phyloP scores from a whole-genome alignment of 2,329 filamentous ascomycete genomes.

The Aureobasidium uvarum region DNA sequence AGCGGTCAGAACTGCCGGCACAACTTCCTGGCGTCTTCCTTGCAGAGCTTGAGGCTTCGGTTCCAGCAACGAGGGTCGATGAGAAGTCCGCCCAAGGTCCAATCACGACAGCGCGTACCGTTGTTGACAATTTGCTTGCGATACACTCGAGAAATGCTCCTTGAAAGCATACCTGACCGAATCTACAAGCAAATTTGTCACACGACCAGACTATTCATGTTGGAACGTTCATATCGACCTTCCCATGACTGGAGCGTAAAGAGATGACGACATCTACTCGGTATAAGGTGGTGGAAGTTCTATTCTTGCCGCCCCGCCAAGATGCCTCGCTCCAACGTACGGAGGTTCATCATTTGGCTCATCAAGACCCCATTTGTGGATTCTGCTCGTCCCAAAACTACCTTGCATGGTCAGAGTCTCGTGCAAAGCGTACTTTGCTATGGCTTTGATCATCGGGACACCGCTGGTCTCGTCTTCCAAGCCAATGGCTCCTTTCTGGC shows the following conservation, averaged over 20 bases:
- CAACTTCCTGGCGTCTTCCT: background rate
- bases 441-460: background rate
- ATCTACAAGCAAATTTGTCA: background rate
- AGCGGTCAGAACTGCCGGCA: background rate
- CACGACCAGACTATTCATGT: background rate
- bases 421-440: background rate
- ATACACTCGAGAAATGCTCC: background rate
- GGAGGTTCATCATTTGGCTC: background rate
- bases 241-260: too few relatives aligned
- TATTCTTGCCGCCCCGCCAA: background rate
- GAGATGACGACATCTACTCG: background rate
- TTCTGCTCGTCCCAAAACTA: background rate
- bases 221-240: too few relatives aligned
- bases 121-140: background rate
- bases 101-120: background rate
- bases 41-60: background rate
- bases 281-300: background rate
- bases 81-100: background rate
- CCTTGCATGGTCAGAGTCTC: background rate
- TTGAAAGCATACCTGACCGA: background rate
- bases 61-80: background rate
- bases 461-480: background rate
- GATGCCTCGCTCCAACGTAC: background rate
- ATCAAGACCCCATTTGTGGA: background rate
- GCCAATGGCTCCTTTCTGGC: background rate